phyloP scores from a whole-genome alignment of 768 basidiomycete genomes.

The Porpolomopsis calyptriformis region DNA sequence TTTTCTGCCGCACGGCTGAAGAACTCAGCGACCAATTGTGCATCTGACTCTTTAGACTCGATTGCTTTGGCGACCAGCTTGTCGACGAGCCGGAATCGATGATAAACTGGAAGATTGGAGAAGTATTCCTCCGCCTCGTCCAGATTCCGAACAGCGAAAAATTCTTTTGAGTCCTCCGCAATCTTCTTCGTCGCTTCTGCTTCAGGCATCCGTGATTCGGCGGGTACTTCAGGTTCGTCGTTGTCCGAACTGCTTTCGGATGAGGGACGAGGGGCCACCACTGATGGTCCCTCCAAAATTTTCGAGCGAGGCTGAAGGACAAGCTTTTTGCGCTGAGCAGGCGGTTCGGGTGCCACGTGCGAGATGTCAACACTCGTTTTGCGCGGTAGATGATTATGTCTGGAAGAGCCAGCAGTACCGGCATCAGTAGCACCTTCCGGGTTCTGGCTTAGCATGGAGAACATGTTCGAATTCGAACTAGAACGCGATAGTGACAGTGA shows the following conservation, averaged over 20 bases:
- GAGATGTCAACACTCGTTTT: constrained; percentile 44
- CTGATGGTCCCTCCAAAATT: constrained; percentile 37
- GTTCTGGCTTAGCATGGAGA: constrained; percentile 68
- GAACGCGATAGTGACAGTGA: constrained; percentile 70
- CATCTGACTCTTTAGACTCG: constrained; percentile 75
- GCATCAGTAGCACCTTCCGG: constrained; percentile 46
- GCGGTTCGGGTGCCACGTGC: constrained; percentile 33
- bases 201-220: constrained; percentile 45
- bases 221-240: constrained; percentile 32
- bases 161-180: constrained; percentile 74
- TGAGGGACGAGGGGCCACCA: constrained; percentile 34
- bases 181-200: constrained; percentile 66
- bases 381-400: constrained; percentile 33
- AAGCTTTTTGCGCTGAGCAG: constrained; percentile 61
- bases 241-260: constrained; percentile 42
- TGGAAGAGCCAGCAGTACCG: constrained; percentile 36
- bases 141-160: constrained; percentile 73
- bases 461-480: constrained; percentile 79
- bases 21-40: constrained; percentile 65
- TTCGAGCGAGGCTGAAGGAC: constrained; percentile 72
- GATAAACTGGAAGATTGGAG: constrained; percentile 52
- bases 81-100: constrained; percentile 60
- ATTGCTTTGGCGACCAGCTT: constrained; percentile 65
- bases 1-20: constrained; percentile 55
- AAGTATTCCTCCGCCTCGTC: constrained; percentile 88